Base-by-base conservation (phyloP, 768 basidiomycete genomes). In the Gymnopilus junonius region DNA sequence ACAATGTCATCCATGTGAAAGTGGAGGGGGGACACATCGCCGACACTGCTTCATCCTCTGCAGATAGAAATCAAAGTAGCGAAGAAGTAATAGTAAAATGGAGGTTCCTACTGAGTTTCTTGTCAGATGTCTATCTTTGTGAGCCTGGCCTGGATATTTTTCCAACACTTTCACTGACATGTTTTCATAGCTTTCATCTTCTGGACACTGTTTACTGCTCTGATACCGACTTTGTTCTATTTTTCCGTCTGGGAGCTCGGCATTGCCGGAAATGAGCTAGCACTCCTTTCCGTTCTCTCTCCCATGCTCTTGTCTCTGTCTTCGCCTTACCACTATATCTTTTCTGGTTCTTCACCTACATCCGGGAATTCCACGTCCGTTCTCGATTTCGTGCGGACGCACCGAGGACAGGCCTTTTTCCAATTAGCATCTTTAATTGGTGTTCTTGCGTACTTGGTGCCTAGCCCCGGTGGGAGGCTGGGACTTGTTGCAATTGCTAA, bases 241-340 rank as follows among this genome's bases (percentile, higher is more conserved):
- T 96, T 94, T 77, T 94, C 92, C 25, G 87, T 97, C 20, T 95
- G 94, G 94, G 85, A 93, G 71, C 87, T 95, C 17, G 93, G 91
- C 27, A 82, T 96, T 31, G 87, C 91, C 11, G 95, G 95, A 4
- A 85, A 89, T 35, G 95, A 97, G 71, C 80, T 93, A 15, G 85
- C 93, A 0, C 76, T 94, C 3, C 78, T 95, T 8, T 83, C 85
- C 8, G 86, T 87, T 8, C 82, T 96, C 27, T 87, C 94, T 0
- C 92, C 93, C 0, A 65, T 83, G 5, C 70, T 93, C 14, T 81
- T 95, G 12, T 78, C 82, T 0, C 73, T 84, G 42, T 68, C 79
- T 1, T 72, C 79, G 4, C 65, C 66, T 0, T 67, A 68, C 29
- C 27, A 61, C 8, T 67, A 67, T 34, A 62, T 69, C 12, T 69